Percentiles rank a stretch among this genome's conserved stretches.
Conservation (phyloP, 352 stramenopile species). For the Pythium biforme region DNA sequence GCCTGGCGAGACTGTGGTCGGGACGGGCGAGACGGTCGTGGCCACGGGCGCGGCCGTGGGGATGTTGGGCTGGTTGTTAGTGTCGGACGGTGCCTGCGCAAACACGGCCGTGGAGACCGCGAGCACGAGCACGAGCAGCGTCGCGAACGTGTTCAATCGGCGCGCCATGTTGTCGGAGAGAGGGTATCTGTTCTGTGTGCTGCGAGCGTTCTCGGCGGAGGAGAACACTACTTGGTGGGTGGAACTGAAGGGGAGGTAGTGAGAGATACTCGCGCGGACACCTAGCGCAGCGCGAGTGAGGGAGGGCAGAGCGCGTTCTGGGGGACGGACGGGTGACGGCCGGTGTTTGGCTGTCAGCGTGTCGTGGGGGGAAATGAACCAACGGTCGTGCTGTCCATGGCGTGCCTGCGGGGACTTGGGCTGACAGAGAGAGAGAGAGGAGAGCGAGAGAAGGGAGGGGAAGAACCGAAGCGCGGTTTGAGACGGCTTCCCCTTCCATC, state of each 20-base stretch:
- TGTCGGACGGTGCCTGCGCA: conserved; percentile 20
- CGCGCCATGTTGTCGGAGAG: conserved; percentile 2
- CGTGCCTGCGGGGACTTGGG: no score
- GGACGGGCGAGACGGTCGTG: conserved; percentile 3
- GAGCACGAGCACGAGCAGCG: conserved; percentile 19
- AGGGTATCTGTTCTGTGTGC: not conserved
- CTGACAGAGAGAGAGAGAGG: no score
- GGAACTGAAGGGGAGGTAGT: not conserved
- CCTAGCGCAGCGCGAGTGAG: not conserved
- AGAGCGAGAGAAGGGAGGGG: not conserved
- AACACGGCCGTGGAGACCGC: conserved; percentile 2
- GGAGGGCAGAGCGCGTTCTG: not conserved
- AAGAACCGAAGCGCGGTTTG: not conserved
- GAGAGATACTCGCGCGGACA: not conserved
- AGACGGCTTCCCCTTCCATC: not conserved
- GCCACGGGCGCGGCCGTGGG: not conserved
- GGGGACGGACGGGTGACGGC: conserved; percentile 1
- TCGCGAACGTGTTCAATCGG: not conserved
- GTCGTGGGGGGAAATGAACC: conserved; percentile 13
- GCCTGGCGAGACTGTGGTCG: conserved; percentile 1
- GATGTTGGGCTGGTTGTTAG: conserved; percentile 8
- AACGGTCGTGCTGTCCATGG: not conserved
- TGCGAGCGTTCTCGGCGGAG: not conserved
- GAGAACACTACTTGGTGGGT: not conserved
- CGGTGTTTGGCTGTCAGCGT: not conserved